A percentile compares a stretch with the other conserved stretches of the same genome.
Evolutionary conservation across 345 rosid species (phyloP).

Genomic region (Angophora floribunda): DNA sequence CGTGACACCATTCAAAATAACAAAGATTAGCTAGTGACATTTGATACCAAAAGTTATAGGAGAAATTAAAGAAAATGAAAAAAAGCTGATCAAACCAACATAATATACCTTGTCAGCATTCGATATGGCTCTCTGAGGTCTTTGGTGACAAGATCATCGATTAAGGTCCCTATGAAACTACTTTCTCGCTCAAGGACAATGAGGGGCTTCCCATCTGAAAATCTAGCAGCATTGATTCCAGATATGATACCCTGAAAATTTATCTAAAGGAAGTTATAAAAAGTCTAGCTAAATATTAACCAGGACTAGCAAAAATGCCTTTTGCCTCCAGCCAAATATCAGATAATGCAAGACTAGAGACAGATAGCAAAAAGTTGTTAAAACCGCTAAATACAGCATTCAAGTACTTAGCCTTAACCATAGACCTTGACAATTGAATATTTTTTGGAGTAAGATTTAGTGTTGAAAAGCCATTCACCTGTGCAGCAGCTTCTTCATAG

Average conservation of each 20-base stretch:
- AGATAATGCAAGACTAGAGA: not conserved
- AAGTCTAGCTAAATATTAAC: not conserved
- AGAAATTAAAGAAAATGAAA: not conserved
- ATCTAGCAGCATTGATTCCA: slow-evolving; percentile 93
- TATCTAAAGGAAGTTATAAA: not conserved
- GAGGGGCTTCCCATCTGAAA: slow-evolving; percentile 67
- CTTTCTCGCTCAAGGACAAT: slow-evolving; percentile 96
- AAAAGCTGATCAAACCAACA: not conserved
- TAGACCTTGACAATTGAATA: not conserved
- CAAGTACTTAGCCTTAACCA: not conserved
- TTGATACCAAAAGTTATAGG: not conserved
- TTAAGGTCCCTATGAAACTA: slow-evolving; percentile 86
- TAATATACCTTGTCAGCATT: slow-evolving; percentile 74
- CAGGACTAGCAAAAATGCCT: not conserved
- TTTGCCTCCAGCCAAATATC: not conserved
- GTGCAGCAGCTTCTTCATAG: slow-evolving; percentile 99
- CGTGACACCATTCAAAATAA: not conserved
- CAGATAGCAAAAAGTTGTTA: not conserved
- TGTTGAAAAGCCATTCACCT: slow-evolving; percentile 27
- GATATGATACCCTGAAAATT: slow-evolving; percentile 72
- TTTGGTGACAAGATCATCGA: slow-evolving; percentile 91
- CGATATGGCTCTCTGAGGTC: slow-evolving; percentile 98
- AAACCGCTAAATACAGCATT: not conserved
- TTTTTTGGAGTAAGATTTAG: not conserved
- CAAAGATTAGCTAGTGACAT: not conserved